Evolutionary conservation across 331 rosid species (phyloP).

Genomic region (Pyrus hybrid): DNA sequence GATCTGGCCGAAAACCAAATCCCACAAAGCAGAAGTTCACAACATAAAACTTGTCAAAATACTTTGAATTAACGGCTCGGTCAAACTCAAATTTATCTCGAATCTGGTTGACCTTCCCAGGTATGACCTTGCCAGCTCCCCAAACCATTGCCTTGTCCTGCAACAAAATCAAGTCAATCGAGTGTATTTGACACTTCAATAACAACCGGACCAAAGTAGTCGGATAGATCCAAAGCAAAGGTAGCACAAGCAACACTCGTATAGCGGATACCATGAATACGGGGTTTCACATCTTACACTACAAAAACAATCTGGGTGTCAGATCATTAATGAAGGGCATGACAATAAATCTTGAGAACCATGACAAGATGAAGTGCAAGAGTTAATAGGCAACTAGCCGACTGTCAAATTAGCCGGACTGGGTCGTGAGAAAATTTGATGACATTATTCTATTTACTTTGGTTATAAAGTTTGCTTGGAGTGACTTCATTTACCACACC

Average conservation of each 20-base stretch:
- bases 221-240: background rate
- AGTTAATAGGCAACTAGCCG: too few relatives aligned
- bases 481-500: background rate
- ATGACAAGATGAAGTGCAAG: too few relatives aligned
- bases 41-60: background rate
- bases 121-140: conserved; percentile 43
- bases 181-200: background rate
- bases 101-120: conserved; percentile 64
- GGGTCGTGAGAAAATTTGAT: background rate
- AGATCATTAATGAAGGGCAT: background rate
- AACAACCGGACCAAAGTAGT: background rate
- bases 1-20: background rate
- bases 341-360: background rate
- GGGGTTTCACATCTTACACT: too few relatives aligned
- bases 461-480: background rate
- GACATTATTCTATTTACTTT: background rate
- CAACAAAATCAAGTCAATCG: conserved; percentile 18
- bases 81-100: conserved; percentile 93
- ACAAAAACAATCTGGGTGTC: background rate
- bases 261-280: too few relatives aligned
- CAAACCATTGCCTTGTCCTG: conserved; percentile 46
- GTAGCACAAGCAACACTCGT: background rate
- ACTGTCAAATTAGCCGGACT: background rate
- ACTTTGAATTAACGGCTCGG: conserved; percentile 56
- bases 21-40: background rate